Evolutionary conservation across 75 land plant genomes (phyloP), one percentile per base, ranked within the genome.

Genomic region (Cryptomeria japonica): DNA sequence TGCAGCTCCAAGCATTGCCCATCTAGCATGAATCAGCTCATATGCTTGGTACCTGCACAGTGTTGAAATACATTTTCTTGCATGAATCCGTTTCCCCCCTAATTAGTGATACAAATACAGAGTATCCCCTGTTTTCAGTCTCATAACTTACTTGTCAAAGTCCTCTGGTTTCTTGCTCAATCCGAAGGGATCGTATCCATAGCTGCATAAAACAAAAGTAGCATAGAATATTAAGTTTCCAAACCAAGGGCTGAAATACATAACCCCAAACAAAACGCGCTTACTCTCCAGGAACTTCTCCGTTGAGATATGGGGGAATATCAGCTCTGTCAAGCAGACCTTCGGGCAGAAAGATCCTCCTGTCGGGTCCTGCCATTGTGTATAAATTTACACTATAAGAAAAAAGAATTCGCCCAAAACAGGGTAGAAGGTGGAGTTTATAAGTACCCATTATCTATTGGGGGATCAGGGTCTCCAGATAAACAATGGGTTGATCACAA

Each of bases 1-100:
- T 13, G 99, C 99, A 37, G 99, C 99, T 32, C 99, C 99, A 46
- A 98, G 96, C 99, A 98, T 98, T 15, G 99, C 99, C 99, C 99
- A 98, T 42, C 99, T 68, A 0, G 95, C 99, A 86, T 98, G 99
- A 61, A 98, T 98, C 88, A 98, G 90, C 87, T 98, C 99, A 77
- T 93, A 96, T 18, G 95, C 99, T 55, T 98, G 99, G 87, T 98
- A 98, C 90, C 99, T 94, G 94, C 86, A 89, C 41, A 31, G 51
- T 47, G 51, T 47, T 38, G 1, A 15, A 15, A 56, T 18, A 68
- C 37, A 49, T 36, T 53, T n/a, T 77, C 19, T 25, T 70, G 3
- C 34, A 70, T 8, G 2, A 18, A 25, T 28, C 28, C n/a, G 31
- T 2, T 72, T 31, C 0, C 25, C n/a, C 9, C 8, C 1, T 10